Evolutionary conservation across 2,329 filamentous ascomycete species (phyloP), one percentile per base, ranked within the genome.

Genomic region (Apiospora marii): DNA sequence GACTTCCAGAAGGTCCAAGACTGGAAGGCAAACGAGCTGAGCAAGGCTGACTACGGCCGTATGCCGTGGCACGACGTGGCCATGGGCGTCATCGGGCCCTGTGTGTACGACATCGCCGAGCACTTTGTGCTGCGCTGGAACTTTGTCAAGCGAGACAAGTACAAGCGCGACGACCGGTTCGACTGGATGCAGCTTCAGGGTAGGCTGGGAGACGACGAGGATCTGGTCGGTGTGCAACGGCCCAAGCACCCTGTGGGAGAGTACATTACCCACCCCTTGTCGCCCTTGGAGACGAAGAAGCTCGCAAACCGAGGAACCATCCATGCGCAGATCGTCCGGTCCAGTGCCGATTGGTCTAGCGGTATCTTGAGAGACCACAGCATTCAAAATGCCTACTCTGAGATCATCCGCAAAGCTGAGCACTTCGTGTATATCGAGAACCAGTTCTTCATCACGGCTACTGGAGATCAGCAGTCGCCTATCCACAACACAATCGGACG

Each of bases 21-120:
- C 79, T 98, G 96, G 96, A 94, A 96, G 82, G 90, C 92, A 69
- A 98, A 99, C 76, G 94, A 98, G 81, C 86, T 98, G 22, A 94
- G 92, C 82, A 98, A 98, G 83, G 91, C 93, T 3, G 94, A 98
- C 68, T 97, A 92, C 78, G 95, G 95, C 10, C 92, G 96, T 43
- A 98, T 99, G 96, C 96, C 96, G 0, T 99, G 96, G 96, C 95
- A 98, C 80, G 96, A 99, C 81, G 95, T 98, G 3, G 89, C 94
- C 13, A 97, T 98, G 93, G 95, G 93, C 16, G 77, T 98, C n/a
- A 89, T 96, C 72, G 58, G 58, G 0, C 94, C 95, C 24, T 94
- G 92, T 75, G 94, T 98, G 14, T 95, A 96, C 80, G 96, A 98
- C 79, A 96, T 99, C 77, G 95, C 95, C 0, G 95, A 98, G 83